Base-by-base conservation (phyloP, 2,329 filamentous ascomycete genomes). In the Lachnellula arida region DNA sequence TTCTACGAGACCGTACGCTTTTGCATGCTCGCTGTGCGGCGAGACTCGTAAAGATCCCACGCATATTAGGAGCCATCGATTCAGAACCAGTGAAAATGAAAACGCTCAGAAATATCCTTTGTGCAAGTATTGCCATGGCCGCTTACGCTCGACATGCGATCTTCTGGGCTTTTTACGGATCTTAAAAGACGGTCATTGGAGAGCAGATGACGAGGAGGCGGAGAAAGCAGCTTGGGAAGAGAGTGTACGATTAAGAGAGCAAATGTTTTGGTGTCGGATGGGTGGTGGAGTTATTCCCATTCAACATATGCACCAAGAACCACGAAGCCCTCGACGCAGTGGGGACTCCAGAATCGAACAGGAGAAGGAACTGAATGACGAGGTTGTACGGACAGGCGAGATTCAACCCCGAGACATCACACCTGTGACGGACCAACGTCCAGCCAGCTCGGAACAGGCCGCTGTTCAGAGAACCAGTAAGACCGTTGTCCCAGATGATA, bases 181-280 rank as follows among this genome's bases (percentile, higher is more conserved):
- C 74, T 82, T 97, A 56, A 90, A 93, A 63, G 93, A 97, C 65
- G 94, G 94, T 2, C 88, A 96, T 67, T 94, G 94, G 85, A 85
- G 89, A 50, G 86, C 88, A 12, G 89, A 92, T 47, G 89, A 88
- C 55, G 83, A 88, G 40, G 90, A 94, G 49, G 89, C 91, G 35
- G 90, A 95, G 72, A 90, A 88, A 68, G 83, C 85, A 28, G 91
- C 91, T 0, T 99, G 94, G 94, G 93, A 97, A 69, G 94, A 99
- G 75, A 91, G 91, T 55, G 88, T 97, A 11, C 84, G 88, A 32
- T 74, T 97, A 48, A 81, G 94, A 50, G 94, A 99, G 71, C 86
- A 93, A 64, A 96, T 99, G 88, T 99, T 99, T 70, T 99, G 94
- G 94, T 85, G 89, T 50, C 83, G 94, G 54, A 84, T 99, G 51